These are phyloP conservation scores for Ampelocalamus luodianensis DNA, from an alignment of 176 grass and related monocot genomes.

Conservation along the genomic window DNA sequence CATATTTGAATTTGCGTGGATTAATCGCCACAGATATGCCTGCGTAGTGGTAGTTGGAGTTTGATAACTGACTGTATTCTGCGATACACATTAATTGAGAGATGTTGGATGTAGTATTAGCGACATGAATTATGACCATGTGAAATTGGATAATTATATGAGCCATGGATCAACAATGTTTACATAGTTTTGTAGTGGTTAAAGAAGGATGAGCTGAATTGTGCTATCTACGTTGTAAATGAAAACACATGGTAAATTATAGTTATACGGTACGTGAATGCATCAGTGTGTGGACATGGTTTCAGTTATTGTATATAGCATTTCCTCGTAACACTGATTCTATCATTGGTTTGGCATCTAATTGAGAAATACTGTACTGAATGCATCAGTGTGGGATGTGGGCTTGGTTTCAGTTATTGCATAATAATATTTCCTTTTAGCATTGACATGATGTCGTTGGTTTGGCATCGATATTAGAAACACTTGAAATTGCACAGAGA, in stretches of 20 bases:
- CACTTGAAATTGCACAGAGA: not conserved
- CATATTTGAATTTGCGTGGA: too few relatives aligned
- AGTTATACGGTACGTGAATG: not conserved
- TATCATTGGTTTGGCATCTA: too few relatives aligned
- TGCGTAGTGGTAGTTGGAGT: too few relatives aligned
- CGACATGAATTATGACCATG: too few relatives aligned
- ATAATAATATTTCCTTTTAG: not conserved
- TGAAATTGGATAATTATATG: too few relatives aligned
- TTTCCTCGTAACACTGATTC: not conserved
- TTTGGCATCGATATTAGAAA: not conserved
- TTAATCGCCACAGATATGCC: too few relatives aligned
- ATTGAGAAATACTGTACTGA: not conserved
- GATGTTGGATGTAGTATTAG: too few relatives aligned
- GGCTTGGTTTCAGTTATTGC: not conserved
- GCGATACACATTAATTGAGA: too few relatives aligned
- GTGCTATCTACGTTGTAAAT: not conserved
- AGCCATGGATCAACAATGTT: not conserved
- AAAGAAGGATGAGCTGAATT: not conserved
- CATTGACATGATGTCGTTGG: not conserved
- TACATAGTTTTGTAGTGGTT: not conserved
- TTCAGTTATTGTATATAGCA: not conserved
- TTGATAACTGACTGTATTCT: too few relatives aligned
- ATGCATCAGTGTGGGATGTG: not conserved
- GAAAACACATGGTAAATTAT: not conserved
- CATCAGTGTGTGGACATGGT: not conserved